Percentiles rank a stretch among this genome's conserved stretches.
These are phyloP conservation scores for Fusarium hostae DNA, from an alignment of 2,329 filamentous ascomycete species.

Conservation along the genomic window DNA sequence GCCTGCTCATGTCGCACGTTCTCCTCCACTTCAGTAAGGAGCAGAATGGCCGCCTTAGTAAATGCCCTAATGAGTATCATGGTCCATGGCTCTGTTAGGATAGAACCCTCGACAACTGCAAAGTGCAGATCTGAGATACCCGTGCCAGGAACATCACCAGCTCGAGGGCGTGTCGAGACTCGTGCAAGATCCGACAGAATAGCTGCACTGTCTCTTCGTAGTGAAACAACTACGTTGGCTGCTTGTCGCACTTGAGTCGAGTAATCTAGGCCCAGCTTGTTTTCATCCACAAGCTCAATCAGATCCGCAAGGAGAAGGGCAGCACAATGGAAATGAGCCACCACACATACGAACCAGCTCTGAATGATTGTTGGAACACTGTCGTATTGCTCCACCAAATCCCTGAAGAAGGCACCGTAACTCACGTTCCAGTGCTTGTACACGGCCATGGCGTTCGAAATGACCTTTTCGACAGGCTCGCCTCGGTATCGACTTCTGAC, in stretches of 20 bases:
- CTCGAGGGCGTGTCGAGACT: slow-evolving; percentile 54
- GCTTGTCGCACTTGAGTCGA: slow-evolving; percentile 43
- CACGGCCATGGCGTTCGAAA: slow-evolving; percentile 60
- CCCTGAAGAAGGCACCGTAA: slow-evolving; percentile 63
- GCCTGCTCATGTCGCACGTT: slow-evolving; percentile 41
- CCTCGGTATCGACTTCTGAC: slow-evolving; percentile 53
- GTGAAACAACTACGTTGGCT: slow-evolving; percentile 50
- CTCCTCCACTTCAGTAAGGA: slow-evolving; percentile 51
- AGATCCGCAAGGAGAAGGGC: slow-evolving; percentile 65
- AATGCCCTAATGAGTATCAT: slow-evolving; percentile 65
- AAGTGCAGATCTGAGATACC: slow-evolving; percentile 59
- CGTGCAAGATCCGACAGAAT: slow-evolving; percentile 61
- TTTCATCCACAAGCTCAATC: slow-evolving; percentile 61
- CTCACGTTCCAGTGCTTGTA: slow-evolving; percentile 66
- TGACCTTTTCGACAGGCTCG: slow-evolving; percentile 58
- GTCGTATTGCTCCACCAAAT: slow-evolving; percentile 62
- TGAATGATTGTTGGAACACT: slow-evolving; percentile 63
- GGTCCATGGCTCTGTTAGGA: slow-evolving; percentile 71
- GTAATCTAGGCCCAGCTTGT: slow-evolving; percentile 42
- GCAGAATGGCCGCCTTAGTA: slow-evolving; percentile 56
- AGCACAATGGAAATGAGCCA: slow-evolving; percentile 68
- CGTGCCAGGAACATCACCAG: slow-evolving; percentile 39
- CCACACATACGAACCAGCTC: slow-evolving; percentile 69
- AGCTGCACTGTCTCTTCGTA: slow-evolving; percentile 57
- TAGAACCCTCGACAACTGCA: slow-evolving; percentile 63